Conservation (phyloP, 768 basidiomycete genomes). For the Rhodotorula graminis region DNA sequence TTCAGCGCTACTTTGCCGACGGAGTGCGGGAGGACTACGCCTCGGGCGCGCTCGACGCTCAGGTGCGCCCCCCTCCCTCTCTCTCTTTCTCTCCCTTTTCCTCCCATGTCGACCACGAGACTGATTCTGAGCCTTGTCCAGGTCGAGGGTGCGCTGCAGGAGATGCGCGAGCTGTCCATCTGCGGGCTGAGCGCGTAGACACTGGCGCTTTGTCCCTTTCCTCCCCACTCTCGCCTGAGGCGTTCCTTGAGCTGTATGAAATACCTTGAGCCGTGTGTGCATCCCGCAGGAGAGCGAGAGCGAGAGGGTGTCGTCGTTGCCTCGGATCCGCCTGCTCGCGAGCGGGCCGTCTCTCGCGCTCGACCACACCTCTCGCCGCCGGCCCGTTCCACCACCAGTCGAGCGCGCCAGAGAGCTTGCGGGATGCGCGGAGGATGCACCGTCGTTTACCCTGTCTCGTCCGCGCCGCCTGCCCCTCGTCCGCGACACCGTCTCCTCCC, state of each 20-base stretch:
- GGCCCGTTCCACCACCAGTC: neutral
- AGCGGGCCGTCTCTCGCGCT: no score
- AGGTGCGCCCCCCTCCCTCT: slow-evolving; percentile 44
- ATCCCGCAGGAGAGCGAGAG: neutral
- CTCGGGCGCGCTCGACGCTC: slow-evolving; percentile 88
- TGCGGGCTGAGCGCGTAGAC: slow-evolving; percentile 22
- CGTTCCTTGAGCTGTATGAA: neutral
- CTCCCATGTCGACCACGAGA: no score
- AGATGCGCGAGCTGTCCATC: slow-evolving; percentile 93
- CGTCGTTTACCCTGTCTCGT: slow-evolving; percentile 16
- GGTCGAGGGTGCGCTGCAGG: slow-evolving; percentile 93
- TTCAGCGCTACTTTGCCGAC: slow-evolving; percentile 62
- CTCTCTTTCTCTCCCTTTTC: no score
- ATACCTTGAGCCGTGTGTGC: neutral
- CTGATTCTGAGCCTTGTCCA: neutral
- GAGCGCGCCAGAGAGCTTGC: neutral
- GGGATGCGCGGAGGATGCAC: slow-evolving; percentile 36
- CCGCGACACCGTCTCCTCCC: neutral
- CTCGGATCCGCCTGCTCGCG: no score
- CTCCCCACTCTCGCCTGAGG: neutral
- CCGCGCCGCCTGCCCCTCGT: neutral
- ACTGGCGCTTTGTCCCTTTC: neutral
- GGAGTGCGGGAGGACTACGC: slow-evolving; percentile 75
- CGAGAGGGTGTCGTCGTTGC: neutral
- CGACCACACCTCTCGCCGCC: neutral